Percentiles rank a stretch among this genome's conserved stretches.
Evolutionary conservation across 1,284 basidiomycete genomes (phyloP).

Genomic region (Cystobasidium slooffiae): DNA sequence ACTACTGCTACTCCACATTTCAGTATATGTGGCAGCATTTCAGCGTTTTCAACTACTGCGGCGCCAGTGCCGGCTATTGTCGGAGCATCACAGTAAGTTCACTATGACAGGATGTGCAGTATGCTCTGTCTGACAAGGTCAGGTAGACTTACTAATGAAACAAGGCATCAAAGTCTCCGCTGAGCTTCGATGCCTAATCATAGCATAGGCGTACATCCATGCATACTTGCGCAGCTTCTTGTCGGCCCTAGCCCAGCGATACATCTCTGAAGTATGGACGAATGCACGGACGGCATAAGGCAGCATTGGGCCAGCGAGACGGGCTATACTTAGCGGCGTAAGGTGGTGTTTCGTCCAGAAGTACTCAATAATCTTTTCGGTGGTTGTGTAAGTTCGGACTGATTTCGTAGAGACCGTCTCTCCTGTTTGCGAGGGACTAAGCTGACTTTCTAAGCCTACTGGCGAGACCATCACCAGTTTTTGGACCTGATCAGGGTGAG

Average conservation of each 20-base stretch:
- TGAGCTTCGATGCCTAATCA: background rate
- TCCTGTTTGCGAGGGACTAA: background rate
- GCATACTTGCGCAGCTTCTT: background rate
- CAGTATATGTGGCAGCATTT: background rate
- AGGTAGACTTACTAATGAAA: background rate
- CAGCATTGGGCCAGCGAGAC: background rate
- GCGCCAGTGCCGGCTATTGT: background rate
- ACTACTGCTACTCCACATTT: background rate
- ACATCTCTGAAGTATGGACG: background rate
- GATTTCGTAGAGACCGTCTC: background rate
- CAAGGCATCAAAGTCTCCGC: conserved; percentile 1
- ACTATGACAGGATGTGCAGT: background rate
- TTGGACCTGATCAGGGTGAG: background rate
- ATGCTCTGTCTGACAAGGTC: background rate
- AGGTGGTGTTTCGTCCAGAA: conserved; percentile 14
- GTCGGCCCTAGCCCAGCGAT: background rate
- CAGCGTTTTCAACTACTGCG: background rate
- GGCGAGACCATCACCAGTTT: conserved; percentile 11
- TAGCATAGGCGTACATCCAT: conserved; percentile 2
- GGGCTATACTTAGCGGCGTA: background rate
- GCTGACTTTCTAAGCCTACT: background rate
- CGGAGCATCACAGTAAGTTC: background rate
- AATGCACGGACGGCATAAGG: background rate
- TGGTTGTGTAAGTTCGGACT: background rate
- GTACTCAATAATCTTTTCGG: background rate